Evolutionary conservation across 345 rosid genomes (phyloP).

Genomic region (Arabidopsis thaliana): TAIR10.1 NC_003070.9:29123001-29123500

Average conservation of each 20-base stretch:
- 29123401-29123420: background rate
- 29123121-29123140: constrained; percentile 88
- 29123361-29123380: background rate
- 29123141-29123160: constrained; percentile 75
- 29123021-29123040: constrained; percentile 48
- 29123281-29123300: constrained; percentile 5
- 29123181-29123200: constrained; percentile 92
- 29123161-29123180: constrained; percentile 86
- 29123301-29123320: background rate
- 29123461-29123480: background rate
- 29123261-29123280: constrained; percentile 16
- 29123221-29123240: constrained; percentile 61
- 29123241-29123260: constrained; percentile 18
- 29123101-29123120: constrained; percentile 74
- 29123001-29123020: constrained; percentile 85
- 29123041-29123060: constrained; percentile 58
- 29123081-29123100: constrained; percentile 75
- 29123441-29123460: background rate
- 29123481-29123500: background rate
- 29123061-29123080: constrained; percentile 66
- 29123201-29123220: constrained; percentile 56
- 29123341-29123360: background rate
- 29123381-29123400: background rate
- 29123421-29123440: background rate
- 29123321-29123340: constrained; percentile 4